Evolutionary conservation across 139 green algal genomes (phyloP).

Genomic region (Chlorella ohadii): DNA sequence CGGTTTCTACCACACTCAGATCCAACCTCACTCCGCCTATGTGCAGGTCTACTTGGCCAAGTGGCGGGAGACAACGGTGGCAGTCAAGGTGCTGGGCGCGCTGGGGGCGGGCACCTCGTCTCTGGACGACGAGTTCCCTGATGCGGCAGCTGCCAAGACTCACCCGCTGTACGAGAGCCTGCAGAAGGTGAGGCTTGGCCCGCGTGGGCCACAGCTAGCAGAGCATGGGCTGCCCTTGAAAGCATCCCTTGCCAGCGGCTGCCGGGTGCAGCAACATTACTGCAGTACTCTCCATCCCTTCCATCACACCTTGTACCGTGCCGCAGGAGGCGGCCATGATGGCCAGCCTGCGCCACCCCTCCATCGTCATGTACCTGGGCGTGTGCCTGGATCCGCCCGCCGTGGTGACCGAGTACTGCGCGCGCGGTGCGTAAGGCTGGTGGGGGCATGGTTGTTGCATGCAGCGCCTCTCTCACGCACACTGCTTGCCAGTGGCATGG

Average conservation of each 20-base stretch:
- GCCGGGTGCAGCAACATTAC: no score
- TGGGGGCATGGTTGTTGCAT: no score
- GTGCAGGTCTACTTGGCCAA: conserved; percentile 67
- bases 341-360: conserved; percentile 57
- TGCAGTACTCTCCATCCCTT: no score
- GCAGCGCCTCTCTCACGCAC: no score
- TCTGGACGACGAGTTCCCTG: conserved; percentile 38
- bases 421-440: neutral
- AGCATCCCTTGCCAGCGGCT: no score
- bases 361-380: conserved; percentile 67
- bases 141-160: neutral
- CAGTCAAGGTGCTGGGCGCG: conserved; percentile 63
- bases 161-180: conserved; percentile 39
- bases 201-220: no score
- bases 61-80: conserved; percentile 69
- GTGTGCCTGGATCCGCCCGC: conserved; percentile 40
- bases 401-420: conserved; percentile 51
- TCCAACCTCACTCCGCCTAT: neutral
- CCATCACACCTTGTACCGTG: no score
- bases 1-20: no score
- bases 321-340: conserved; percentile 60
- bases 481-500: no score
- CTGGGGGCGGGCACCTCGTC: neutral
- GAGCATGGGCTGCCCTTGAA: no score
- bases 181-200: conserved; percentile 21